These are phyloP conservation scores for Phaeosphaeriaceae sp. DNA, from an alignment of 2,329 filamentous ascomycete species.

Conservation along the genomic window DNA sequence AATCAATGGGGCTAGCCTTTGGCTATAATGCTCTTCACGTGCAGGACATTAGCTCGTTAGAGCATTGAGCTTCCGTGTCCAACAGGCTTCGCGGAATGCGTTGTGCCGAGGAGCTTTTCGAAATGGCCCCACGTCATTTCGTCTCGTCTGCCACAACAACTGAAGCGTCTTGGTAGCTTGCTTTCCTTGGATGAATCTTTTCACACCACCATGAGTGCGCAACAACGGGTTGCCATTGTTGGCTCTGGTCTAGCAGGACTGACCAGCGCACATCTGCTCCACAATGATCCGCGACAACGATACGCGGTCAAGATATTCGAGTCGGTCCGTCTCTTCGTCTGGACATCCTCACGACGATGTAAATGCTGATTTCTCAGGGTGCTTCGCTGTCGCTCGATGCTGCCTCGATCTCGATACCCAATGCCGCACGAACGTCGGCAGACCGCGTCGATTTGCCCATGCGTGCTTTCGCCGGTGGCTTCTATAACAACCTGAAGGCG, in stretches of 20 bases:
- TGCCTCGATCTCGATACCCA: conserved; percentile 51
- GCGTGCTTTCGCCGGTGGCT: conserved; percentile 60
- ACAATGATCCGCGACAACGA: conserved; percentile 48
- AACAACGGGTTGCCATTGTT: conserved; percentile 51
- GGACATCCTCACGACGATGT: background rate
- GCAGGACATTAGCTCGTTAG: background rate
- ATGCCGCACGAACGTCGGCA: conserved; percentile 26
- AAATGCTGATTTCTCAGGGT: conserved; percentile 42
- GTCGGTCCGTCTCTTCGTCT: conserved; percentile 42
- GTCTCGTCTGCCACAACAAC: background rate
- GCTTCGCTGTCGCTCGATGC: conserved; percentile 54
- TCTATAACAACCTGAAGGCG: conserved; percentile 62
- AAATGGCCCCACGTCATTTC: conserved; percentile 1
- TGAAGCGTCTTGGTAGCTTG: conserved; percentile 4
- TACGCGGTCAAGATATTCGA: conserved; percentile 57
- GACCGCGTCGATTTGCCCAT: conserved; percentile 59
- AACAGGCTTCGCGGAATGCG: background rate
- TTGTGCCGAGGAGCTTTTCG: conserved; percentile 6
- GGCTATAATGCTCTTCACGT: background rate
- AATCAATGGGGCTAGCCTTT: background rate
- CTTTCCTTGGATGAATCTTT: background rate
- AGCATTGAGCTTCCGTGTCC: background rate
- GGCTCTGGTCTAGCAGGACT: conserved; percentile 60
- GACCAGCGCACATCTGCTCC: conserved; percentile 55
- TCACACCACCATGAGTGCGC: conserved; percentile 12